Evolutionary conservation across 495 filamentous ascomycete species (phyloP).

Genomic region (Chaetomium cochliodes): DNA sequence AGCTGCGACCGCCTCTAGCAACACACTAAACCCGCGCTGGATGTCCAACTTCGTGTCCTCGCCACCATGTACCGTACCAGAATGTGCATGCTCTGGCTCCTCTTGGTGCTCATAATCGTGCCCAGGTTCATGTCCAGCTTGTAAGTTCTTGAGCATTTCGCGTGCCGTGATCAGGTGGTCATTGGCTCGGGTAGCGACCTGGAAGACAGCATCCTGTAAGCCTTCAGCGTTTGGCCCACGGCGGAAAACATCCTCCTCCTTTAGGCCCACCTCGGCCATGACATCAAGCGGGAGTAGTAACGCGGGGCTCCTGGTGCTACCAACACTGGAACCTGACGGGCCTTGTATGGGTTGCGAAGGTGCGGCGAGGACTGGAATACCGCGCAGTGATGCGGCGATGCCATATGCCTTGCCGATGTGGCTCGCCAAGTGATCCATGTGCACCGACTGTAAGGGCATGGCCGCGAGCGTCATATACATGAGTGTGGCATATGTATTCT

Average conservation of each 20-base stretch:
- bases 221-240: slow-evolving; percentile 73
- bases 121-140: slow-evolving; percentile 66
- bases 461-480: slow-evolving; percentile 82
- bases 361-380: slow-evolving; percentile 80
- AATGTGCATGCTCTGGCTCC: slow-evolving; percentile 72
- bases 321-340: slow-evolving; percentile 39
- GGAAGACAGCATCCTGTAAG: slow-evolving; percentile 84
- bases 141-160: slow-evolving; percentile 81
- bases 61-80: slow-evolving; percentile 28
- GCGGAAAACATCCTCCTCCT: slow-evolving; percentile 85
- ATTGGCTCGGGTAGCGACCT: slow-evolving; percentile 85
- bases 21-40: slow-evolving; percentile 68
- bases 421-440: slow-evolving; percentile 87
- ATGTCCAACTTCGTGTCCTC: slow-evolving; percentile 49
- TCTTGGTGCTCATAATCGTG: slow-evolving; percentile 84
- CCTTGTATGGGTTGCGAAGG: slow-evolving; percentile 57
- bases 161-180: slow-evolving; percentile 93
- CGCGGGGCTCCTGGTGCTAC: slow-evolving; percentile 42
- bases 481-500: slow-evolving; percentile 91
- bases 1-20: slow-evolving; percentile 77
- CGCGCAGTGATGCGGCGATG: slow-evolving; percentile 78
- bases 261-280: slow-evolving; percentile 75
- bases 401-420: slow-evolving; percentile 94
- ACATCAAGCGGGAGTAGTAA: slow-evolving; percentile 78
- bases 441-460: slow-evolving; percentile 71